Percentiles rank a stretch among this genome's conserved stretches.
Evolutionary conservation across 2,329 filamentous ascomycete species (phyloP).

Genomic region (Ophiocordyceps camponoti-floridani): DNA sequence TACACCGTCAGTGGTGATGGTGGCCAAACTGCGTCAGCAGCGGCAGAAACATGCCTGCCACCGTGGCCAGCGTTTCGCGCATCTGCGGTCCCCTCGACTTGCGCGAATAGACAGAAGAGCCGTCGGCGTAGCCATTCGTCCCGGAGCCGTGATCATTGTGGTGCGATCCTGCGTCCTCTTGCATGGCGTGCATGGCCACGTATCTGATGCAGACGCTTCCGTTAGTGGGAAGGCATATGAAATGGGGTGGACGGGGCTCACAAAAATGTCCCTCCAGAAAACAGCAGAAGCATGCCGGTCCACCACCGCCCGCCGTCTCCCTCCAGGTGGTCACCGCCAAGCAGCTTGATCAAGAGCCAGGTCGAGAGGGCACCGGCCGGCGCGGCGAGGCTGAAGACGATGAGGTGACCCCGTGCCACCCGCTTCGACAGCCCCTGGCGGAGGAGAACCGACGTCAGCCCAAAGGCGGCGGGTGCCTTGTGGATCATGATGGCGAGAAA

Average conservation of each 20-base stretch:
- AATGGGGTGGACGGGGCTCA: conserved; percentile 27
- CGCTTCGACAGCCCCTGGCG: conserved; percentile 85
- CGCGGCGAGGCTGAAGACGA: conserved; percentile 82
- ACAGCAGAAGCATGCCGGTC: conserved; percentile 85
- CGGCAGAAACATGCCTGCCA: conserved; percentile 62
- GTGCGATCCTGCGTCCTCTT: conserved; percentile 44
- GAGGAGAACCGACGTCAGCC: conserved; percentile 73
- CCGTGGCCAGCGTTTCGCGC: conserved; percentile 51
- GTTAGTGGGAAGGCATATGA: not conserved
- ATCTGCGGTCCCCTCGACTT: conserved; percentile 39
- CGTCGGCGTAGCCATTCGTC: conserved; percentile 37
- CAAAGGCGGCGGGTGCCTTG: conserved; percentile 91
- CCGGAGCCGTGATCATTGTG: conserved; percentile 30
- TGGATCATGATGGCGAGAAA: conserved; percentile 96
- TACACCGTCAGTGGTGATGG: conserved; percentile 29
- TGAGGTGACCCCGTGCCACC: conserved; percentile 63
- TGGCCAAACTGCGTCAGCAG: conserved; percentile 64
- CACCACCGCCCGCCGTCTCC: conserved; percentile 60
- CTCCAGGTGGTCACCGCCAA: conserved; percentile 42
- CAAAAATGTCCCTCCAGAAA: conserved; percentile 91
- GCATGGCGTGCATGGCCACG: conserved; percentile 97
- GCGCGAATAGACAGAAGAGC: conserved; percentile 22
- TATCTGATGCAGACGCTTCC: conserved; percentile 37
- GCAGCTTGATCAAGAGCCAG: conserved; percentile 58
- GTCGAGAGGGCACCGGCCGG: conserved; percentile 72